These are phyloP conservation scores for Echites panduratus DNA, from an alignment of 257 asterid genomes.

Conservation along the genomic window DNA sequence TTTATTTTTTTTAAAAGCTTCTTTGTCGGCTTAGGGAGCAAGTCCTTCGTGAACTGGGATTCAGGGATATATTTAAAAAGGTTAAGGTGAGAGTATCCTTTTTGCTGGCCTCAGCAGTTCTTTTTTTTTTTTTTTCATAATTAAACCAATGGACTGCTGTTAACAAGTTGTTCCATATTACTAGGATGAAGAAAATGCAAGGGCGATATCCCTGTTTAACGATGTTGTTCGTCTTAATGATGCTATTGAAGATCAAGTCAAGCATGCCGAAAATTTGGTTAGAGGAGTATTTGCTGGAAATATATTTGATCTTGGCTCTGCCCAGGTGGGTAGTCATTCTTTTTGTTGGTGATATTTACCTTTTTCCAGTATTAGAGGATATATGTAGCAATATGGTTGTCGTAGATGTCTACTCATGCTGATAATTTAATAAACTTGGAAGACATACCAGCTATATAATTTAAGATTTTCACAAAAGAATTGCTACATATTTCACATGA, in stretches of 20 bases:
- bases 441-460: not conserved
- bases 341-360: conserved; percentile 4
- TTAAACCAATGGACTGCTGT: not conserved
- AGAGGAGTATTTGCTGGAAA: conserved; percentile 97
- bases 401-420: not conserved
- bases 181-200: conserved; percentile 91
- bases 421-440: not conserved
- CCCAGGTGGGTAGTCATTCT: conserved; percentile 49
- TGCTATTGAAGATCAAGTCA: conserved; percentile 56
- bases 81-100: conserved; percentile 54
- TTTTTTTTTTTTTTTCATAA: not conserved
- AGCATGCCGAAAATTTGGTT: conserved; percentile 69
- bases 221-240: conserved; percentile 69
- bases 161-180: not conserved
- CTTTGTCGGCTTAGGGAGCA: conserved; percentile 93
- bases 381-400: not conserved
- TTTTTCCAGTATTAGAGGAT: not conserved
- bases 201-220: conserved; percentile 79
- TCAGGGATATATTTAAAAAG: conserved; percentile 81
- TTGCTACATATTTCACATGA: not conserved
- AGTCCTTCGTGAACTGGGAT: conserved; percentile 85
- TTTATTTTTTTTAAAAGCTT: conserved; percentile 35
- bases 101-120: not conserved
- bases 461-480: not conserved
- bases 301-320: conserved; percentile 97